A percentile compares a stretch with the other conserved stretches of the same genome.
Evolutionary conservation across 805 yeast species (phyloP).

Genomic region (Yamadazyma tumulicola): DNA sequence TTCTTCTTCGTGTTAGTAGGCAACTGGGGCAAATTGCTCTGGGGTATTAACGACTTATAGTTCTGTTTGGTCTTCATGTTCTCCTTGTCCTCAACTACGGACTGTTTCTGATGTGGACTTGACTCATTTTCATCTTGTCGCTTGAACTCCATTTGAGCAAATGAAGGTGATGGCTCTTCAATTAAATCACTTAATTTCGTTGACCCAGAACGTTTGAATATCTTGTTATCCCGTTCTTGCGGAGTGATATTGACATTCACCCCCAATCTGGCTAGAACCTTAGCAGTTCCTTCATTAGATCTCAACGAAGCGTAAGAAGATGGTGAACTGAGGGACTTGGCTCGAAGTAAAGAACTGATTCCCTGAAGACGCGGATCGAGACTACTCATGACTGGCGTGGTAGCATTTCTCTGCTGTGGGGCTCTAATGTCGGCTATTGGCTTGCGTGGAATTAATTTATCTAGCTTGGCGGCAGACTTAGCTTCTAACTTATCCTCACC

Average conservation of each 20-base stretch:
- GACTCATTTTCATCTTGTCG: background rate
- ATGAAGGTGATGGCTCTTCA: slow-evolving; percentile 6
- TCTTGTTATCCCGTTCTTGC: slow-evolving; percentile 6
- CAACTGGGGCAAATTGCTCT: slow-evolving; percentile 6
- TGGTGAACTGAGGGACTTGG: slow-evolving; percentile 32
- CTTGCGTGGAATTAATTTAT: background rate
- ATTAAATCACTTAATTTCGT: slow-evolving; percentile 25
- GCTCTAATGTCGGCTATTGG: background rate
- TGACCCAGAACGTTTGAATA: slow-evolving; percentile 36
- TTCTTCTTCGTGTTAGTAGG: slow-evolving; percentile 4
- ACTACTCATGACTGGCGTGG: slow-evolving; percentile 26
- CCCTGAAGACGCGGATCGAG: slow-evolving; percentile 35
- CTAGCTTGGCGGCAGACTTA: background rate
- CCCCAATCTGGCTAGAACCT: slow-evolving; percentile 36
- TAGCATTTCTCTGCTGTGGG: slow-evolving; percentile 13
- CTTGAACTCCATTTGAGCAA: slow-evolving; percentile 6
- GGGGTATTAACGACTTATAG: slow-evolving; percentile 9
- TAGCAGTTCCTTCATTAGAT: slow-evolving; percentile 22
- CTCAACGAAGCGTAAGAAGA: slow-evolving; percentile 19
- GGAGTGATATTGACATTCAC: slow-evolving; percentile 18
- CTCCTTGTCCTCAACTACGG: background rate
- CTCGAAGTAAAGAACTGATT: slow-evolving; percentile 26
- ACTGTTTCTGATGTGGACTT: background rate
- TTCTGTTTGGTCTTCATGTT: background rate
- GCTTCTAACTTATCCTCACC: background rate